Percentiles rank a stretch among this genome's conserved stretches.
phyloP scores from a whole-genome alignment of 1,284 basidiomycete species.

The Ustanciosporium gigantosporum region DNA sequence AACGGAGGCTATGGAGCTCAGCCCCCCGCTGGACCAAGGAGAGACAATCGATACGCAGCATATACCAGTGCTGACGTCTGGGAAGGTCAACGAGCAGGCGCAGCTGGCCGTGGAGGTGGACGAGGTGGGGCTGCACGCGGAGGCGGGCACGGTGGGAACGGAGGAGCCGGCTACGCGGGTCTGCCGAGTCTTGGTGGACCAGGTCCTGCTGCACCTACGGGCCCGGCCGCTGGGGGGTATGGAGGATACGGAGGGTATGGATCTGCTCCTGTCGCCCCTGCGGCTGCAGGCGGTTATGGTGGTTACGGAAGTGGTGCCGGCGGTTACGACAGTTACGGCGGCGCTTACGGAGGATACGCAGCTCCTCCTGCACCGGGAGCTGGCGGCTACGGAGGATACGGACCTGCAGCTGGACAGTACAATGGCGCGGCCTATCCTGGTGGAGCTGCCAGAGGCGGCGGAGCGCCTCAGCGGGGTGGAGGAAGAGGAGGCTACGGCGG shows the following conservation, averaged over 20 bases:
- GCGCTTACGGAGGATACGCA: conserved; percentile 2
- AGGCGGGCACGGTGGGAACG: too few species aligned
- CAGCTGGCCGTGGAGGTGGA: conserved; percentile 5
- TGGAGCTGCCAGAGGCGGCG: neutral
- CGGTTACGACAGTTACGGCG: conserved; percentile 6
- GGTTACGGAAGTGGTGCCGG: conserved; percentile 12
- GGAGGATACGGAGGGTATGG: conserved; percentile 20
- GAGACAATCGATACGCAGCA: conserved; percentile 21
- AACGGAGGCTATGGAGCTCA: conserved; percentile 7
- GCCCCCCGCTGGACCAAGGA: conserved; percentile 5
- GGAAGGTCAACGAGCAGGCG: conserved; percentile 3
- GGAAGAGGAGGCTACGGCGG: conserved; percentile 6
- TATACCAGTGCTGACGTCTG: conserved; percentile 10
- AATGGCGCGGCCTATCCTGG: neutral
- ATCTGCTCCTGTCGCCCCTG: too few species aligned
- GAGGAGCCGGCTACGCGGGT: conserved; percentile 16
- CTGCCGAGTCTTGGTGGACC: conserved; percentile 19
- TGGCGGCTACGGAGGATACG: conserved; percentile 1
- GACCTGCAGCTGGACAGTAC: conserved; percentile 3
- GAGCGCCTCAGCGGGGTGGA: conserved; percentile 1
- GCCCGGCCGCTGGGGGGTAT: conserved; percentile 11
- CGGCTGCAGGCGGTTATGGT: conserved; percentile 12
- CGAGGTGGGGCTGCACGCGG: too few species aligned
- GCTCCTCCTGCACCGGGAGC: conserved; percentile 2
- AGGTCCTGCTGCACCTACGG: conserved; percentile 2